These are phyloP conservation scores for Barnettozyma salicaria DNA, from an alignment of 805 yeast species.

Conservation along the genomic window DNA sequence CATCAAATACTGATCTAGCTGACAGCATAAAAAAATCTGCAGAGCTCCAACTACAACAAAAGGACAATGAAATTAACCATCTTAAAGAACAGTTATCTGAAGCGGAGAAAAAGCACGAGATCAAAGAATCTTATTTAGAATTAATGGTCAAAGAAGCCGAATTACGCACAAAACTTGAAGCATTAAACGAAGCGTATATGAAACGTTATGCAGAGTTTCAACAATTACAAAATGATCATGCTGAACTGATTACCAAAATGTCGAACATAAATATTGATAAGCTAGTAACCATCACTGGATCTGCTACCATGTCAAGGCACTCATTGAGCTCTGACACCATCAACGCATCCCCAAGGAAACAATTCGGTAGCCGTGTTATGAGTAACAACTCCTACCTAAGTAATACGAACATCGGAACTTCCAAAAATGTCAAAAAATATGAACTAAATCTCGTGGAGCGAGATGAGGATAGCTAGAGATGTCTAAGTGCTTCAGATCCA, in stretches of 20 bases:
- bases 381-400: slow-evolving; percentile 26
- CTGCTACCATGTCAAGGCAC: slow-evolving; percentile 15
- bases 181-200: slow-evolving; percentile 23
- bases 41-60: slow-evolving; percentile 13
- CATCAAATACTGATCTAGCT: neutral
- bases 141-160: slow-evolving; percentile 17
- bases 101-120: neutral
- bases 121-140: slow-evolving; percentile 9
- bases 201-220: slow-evolving; percentile 26
- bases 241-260: slow-evolving; percentile 21
- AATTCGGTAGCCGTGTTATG: slow-evolving; percentile 16
- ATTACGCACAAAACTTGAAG: slow-evolving; percentile 19
- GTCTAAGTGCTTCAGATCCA: no score
- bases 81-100: slow-evolving; percentile 14
- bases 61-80: slow-evolving; percentile 16
- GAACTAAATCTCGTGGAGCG: slow-evolving; percentile 6
- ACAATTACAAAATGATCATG: slow-evolving; percentile 26
- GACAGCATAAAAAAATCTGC: slow-evolving; percentile 1
- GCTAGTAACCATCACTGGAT: slow-evolving; percentile 23
- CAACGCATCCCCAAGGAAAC: slow-evolving; percentile 6
- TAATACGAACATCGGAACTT: slow-evolving; percentile 11
- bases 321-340: neutral
- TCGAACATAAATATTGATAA: slow-evolving; percentile 25
- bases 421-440: slow-evolving; percentile 10
- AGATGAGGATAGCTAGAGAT: slow-evolving; percentile 4